Conservation (phyloP, 108 stramenopile genomes). For the Cyclotella sp. region DNA sequence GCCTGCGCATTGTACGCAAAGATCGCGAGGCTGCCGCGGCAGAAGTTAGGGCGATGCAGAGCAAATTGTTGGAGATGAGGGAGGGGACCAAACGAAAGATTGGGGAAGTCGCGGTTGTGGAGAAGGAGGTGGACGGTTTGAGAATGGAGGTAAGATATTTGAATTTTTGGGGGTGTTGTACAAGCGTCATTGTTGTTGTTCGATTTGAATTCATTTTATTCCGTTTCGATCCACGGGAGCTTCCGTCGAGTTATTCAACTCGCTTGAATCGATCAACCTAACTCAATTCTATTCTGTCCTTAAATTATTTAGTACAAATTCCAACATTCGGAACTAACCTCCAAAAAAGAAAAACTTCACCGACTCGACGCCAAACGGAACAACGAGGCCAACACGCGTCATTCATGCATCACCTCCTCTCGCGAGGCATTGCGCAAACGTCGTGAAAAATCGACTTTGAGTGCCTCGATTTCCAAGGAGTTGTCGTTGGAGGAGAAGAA, state of each 20-base stretch:
- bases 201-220: not conserved
- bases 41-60: constrained; percentile 23
- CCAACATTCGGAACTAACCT: constrained; percentile 49
- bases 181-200: not conserved
- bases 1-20: constrained; percentile 29
- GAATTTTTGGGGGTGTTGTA: not conserved
- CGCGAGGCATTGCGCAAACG: constrained; percentile 43
- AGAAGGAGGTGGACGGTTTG: constrained; percentile 24
- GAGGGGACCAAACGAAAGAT: constrained; percentile 16
- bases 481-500: constrained; percentile 24
- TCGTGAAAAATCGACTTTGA: constrained; percentile 20
- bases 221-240: not conserved
- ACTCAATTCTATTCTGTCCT: constrained; percentile 7
- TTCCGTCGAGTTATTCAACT: no score
- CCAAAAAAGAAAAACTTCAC: constrained; percentile 45
- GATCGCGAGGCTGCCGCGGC: constrained; percentile 43
- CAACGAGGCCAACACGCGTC: constrained; percentile 23
- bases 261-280: not conserved
- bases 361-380: constrained; percentile 41
- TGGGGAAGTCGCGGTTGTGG: constrained; percentile 21
- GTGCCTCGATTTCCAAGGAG: not conserved
- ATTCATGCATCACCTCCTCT: constrained; percentile 21
- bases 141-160: constrained; percentile 26
- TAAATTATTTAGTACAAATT: constrained; percentile 43
- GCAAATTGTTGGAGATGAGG: constrained; percentile 20